Evolutionary conservation across 352 stramenopile species (phyloP).

Genomic region (Pythium rhizo-oryzae): DNA sequence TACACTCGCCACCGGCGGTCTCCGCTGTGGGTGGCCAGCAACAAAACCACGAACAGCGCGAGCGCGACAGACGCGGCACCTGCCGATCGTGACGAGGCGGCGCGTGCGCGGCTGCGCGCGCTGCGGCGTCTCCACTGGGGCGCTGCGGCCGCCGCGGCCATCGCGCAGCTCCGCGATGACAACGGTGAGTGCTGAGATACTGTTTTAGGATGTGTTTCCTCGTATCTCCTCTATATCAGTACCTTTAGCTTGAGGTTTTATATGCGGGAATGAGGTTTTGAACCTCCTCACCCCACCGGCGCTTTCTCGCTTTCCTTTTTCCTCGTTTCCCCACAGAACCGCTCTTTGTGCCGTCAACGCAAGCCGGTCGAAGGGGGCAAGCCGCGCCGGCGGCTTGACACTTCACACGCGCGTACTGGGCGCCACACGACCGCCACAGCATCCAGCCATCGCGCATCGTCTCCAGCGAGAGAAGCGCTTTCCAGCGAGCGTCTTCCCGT

Average conservation of each 20-base stretch:
- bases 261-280: slow-evolving; percentile 5
- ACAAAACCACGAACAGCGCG: too few species aligned
- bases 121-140: slow-evolving; percentile 24
- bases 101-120: slow-evolving; percentile 6
- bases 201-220: neutral
- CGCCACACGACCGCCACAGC: neutral
- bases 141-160: slow-evolving; percentile 10
- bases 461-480: neutral
- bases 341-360: too few species aligned
- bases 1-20: neutral
- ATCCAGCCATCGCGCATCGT: neutral
- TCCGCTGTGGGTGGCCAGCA: too few species aligned
- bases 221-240: slow-evolving; percentile 2
- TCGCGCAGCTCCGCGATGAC: slow-evolving; percentile 12
- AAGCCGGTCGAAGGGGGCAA: neutral
- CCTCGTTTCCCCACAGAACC: neutral
- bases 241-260: slow-evolving; percentile 4
- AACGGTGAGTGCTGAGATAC: slow-evolving; percentile 1
- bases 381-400: too few species aligned
- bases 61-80: too few species aligned
- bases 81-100: neutral
- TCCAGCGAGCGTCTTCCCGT: neutral
- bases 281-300: neutral
- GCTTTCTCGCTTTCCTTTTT: neutral
- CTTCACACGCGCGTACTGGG: neutral